A percentile compares a stretch with the other conserved stretches of the same genome.
Evolutionary conservation across 2,329 filamentous ascomycete species (phyloP).

Genomic region (Trichoderma oligosporum): DNA sequence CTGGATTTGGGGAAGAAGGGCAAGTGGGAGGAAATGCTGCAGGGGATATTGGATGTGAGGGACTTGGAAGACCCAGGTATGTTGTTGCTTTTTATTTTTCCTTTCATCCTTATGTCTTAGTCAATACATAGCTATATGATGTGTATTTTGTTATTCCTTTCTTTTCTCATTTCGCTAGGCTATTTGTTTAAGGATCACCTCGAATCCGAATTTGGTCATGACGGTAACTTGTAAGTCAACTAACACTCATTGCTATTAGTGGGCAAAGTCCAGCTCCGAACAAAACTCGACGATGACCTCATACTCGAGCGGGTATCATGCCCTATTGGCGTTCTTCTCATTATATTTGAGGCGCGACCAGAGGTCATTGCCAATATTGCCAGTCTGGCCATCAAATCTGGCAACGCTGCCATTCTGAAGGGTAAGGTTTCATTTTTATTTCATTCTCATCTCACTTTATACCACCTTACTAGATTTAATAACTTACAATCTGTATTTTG

Average conservation of each 20-base stretch:
- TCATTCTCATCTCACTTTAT: background rate
- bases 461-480: background rate
- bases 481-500: background rate
- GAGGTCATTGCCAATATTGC: slow-evolving; percentile 99
- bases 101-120: background rate
- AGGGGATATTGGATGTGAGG: slow-evolving; percentile 86
- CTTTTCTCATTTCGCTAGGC: background rate
- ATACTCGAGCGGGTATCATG: slow-evolving; percentile 84
- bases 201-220: background rate
- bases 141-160: background rate
- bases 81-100: slow-evolving; percentile 28
- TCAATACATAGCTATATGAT: background rate
- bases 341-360: slow-evolving; percentile 96
- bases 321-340: slow-evolving; percentile 93
- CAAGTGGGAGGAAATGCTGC: slow-evolving; percentile 97
- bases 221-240: background rate
- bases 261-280: slow-evolving; percentile 78
- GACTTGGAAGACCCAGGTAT: slow-evolving; percentile 79
- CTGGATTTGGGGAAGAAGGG: slow-evolving; percentile 81
- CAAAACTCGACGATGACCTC: slow-evolving; percentile 80
- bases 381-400: slow-evolving; percentile 91
- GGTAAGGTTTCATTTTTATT: slow-evolving; percentile 41
- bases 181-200: background rate
- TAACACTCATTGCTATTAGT: slow-evolving; percentile 46
- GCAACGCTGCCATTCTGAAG: slow-evolving; percentile 95